A percentile compares a stretch with the other conserved stretches of the same genome.
These are phyloP conservation scores for Adansonia madagascariensis DNA, from an alignment of 441 rosid species.

Conservation along the genomic window DNA sequence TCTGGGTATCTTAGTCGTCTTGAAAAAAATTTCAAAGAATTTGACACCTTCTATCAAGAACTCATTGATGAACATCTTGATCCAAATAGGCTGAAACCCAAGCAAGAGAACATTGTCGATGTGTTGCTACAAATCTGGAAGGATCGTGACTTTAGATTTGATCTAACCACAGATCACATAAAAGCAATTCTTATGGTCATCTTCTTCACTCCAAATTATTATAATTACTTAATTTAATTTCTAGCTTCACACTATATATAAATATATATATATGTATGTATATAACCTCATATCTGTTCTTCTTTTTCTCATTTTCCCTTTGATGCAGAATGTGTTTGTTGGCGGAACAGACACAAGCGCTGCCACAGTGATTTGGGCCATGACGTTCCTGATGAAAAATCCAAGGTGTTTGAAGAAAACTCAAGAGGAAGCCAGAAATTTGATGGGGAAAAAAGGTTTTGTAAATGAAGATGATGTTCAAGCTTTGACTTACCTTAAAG, in stretches of 20 bases:
- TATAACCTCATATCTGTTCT: not conserved
- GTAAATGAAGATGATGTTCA: conserved; percentile 46
- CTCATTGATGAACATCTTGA: conserved; percentile 21
- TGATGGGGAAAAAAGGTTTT: conserved; percentile 31
- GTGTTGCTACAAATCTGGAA: conserved; percentile 26
- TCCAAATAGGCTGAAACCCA: not conserved
- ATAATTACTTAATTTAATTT: not conserved
- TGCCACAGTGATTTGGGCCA: conserved; percentile 7
- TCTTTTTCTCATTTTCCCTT: not conserved
- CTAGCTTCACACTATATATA: not conserved
- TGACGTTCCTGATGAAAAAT: conserved; percentile 27
- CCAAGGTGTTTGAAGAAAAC: conserved; percentile 21
- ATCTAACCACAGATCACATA: not conserved
- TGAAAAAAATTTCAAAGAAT: not conserved
- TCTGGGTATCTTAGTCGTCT: not conserved
- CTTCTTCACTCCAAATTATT: not conserved
- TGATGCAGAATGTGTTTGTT: not conserved
- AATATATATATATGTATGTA: not conserved
- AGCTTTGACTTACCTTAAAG: conserved; percentile 30
- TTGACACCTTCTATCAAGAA: not conserved
- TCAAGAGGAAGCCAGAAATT: conserved; percentile 29
- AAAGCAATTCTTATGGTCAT: not conserved
- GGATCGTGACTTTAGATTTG: not conserved
- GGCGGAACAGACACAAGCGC: conserved; percentile 18
- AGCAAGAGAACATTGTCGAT: conserved; percentile 19